These are phyloP conservation scores for Celoporthe dispersa DNA, from an alignment of 2,329 filamentous ascomycete genomes.

Conservation along the genomic window DNA sequence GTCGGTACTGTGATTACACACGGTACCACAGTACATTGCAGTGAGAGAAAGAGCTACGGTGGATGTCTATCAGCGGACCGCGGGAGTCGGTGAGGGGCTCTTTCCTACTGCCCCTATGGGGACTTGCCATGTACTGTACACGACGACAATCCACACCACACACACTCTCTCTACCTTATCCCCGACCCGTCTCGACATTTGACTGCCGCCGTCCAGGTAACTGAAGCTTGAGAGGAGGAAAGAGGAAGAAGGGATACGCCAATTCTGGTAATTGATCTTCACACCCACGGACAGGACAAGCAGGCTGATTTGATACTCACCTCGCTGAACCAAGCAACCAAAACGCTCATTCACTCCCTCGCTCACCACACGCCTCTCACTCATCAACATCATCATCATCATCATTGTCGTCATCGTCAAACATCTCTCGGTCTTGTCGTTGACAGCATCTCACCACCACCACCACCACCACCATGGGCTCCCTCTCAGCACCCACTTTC, in stretches of 20 bases:
- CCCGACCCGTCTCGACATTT: not conserved
- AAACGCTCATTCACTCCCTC: not conserved
- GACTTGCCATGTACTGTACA: not conserved
- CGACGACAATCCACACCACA: not conserved
- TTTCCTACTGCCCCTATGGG: not conserved
- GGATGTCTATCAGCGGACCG: not conserved
- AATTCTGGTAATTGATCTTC: too few relatives aligned
- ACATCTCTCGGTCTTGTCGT: not conserved
- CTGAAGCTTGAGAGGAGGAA: not conserved
- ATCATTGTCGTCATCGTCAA: not conserved
- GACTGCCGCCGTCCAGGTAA: not conserved
- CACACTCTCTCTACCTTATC: too few relatives aligned
- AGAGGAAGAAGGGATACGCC: too few relatives aligned
- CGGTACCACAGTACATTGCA: not conserved
- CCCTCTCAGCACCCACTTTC: slow-evolving; percentile 8
- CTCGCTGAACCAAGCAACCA: too few relatives aligned
- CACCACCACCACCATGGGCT: slow-evolving; percentile 21
- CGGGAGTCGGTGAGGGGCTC: not conserved
- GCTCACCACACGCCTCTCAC: too few relatives aligned
- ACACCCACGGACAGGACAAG: too few relatives aligned
- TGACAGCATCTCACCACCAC: slow-evolving; percentile 3
- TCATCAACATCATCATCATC: too few relatives aligned
- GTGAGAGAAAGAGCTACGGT: not conserved
- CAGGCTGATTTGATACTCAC: too few relatives aligned
- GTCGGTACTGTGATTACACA: not conserved